A percentile compares a stretch with the other conserved stretches of the same genome.
Conservation (phyloP, 352 stramenopile genomes). For the Pythium chondricola region DNA sequence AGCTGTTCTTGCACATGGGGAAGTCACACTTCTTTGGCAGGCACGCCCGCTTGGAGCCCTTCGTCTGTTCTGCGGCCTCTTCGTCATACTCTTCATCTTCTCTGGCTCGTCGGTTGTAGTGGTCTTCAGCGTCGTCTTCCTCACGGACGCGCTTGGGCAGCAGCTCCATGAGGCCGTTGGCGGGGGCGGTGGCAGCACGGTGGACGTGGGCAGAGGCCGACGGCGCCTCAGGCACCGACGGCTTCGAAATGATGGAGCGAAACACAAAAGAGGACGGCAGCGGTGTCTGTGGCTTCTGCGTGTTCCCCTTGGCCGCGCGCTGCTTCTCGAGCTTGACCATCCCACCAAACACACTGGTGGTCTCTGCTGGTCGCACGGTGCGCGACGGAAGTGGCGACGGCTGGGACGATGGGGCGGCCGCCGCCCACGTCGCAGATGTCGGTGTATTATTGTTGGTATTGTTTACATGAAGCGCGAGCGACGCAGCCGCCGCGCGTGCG, state of each 20-base stretch:
- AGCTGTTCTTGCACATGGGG: slow-evolving; percentile 80
- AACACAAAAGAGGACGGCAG: slow-evolving; percentile 7
- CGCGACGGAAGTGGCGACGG: not conserved
- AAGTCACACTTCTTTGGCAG: slow-evolving; percentile 83
- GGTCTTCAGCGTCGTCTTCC: slow-evolving; percentile 10
- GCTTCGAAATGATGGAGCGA: slow-evolving; percentile 11
- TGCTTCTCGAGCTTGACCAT: slow-evolving; percentile 21
- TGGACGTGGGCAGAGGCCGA: slow-evolving; percentile 12
- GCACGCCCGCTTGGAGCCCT: slow-evolving; percentile 43
- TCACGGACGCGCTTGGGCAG: slow-evolving; percentile 12
- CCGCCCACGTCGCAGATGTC: slow-evolving; percentile 3
- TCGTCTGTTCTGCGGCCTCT: not conserved
- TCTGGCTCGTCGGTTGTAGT: slow-evolving; percentile 1
- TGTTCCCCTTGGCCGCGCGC: not conserved
- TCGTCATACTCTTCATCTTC: slow-evolving; percentile 14
- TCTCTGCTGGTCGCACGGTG: not conserved
- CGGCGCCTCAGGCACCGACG: slow-evolving; percentile 6
- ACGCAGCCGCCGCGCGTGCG: slow-evolving; percentile 12
- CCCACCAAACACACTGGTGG: slow-evolving; percentile 3
- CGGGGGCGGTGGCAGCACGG: not conserved
- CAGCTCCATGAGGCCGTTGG: slow-evolving; percentile 7
- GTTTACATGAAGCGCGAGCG: slow-evolving; percentile 15
- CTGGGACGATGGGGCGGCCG: not conserved
- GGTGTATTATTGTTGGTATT: not conserved
- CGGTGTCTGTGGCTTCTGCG: not conserved